These are phyloP conservation scores for Vitis rupestris DNA, from an alignment of 164 flowering plant genomes.

Conservation along the genomic window DNA sequence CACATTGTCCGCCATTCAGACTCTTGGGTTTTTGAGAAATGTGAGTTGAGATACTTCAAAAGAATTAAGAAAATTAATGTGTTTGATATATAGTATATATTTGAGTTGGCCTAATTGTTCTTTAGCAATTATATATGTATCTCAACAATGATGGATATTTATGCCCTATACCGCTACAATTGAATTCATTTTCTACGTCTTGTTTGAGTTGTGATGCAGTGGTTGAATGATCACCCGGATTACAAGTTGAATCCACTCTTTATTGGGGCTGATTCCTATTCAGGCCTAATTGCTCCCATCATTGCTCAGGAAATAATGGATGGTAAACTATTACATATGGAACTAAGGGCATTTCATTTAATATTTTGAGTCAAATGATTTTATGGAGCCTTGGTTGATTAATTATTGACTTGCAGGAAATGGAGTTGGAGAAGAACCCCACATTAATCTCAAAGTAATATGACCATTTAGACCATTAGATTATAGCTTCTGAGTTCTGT, in stretches of 20 bases:
- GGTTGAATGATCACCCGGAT: neutral
- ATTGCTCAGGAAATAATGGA: neutral
- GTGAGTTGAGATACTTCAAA: conserved; percentile 2
- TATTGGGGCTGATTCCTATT: conserved; percentile 1
- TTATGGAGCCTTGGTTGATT: too few species aligned
- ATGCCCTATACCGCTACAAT: too few species aligned
- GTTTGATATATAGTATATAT: too few species aligned
- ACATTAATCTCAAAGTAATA: neutral
- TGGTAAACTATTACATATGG: too few species aligned
- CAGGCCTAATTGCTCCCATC: neutral
- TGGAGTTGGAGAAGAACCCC: neutral
- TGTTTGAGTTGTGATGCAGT: neutral
- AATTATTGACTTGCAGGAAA: neutral
- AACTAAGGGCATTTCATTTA: too few species aligned
- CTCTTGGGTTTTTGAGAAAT: conserved; percentile 20
- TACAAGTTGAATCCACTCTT: conserved; percentile 8
- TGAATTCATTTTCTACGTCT: neutral
- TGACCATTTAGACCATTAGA: too few species aligned
- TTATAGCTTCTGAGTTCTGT: too few species aligned
- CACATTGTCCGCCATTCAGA: conserved; percentile 8
- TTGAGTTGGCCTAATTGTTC: too few species aligned
- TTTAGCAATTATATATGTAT: too few species aligned
- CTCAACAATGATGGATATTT: too few species aligned
- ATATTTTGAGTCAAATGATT: too few species aligned
- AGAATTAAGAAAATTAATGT: too few species aligned